Evolutionary conservation across 2,329 filamentous ascomycete genomes (phyloP).

Genomic region (Trichoderma arundinaceum): DNA sequence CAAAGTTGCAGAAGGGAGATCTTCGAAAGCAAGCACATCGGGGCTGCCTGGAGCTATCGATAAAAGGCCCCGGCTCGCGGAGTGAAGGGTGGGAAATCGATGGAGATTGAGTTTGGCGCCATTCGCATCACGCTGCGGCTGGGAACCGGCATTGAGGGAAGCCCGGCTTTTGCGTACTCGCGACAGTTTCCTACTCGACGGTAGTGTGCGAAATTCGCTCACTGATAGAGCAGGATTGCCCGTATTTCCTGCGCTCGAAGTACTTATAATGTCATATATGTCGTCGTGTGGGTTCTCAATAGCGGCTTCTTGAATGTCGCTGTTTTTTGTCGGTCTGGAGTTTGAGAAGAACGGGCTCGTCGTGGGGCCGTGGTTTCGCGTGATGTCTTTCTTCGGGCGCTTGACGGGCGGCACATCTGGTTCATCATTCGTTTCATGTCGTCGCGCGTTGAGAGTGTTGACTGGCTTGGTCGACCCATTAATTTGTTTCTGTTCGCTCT

Average conservation of each 20-base stretch:
- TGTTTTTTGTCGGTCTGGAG: not conserved
- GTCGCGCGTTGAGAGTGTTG: constrained; percentile 35
- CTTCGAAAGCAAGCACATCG: constrained; percentile 36
- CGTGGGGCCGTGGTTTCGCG: not conserved
- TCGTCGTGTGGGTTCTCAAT: constrained; percentile 21
- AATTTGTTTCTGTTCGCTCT: constrained; percentile 36
- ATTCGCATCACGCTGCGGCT: not conserved
- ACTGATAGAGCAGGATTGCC: not conserved
- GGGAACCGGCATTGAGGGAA: not conserved
- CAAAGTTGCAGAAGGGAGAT: constrained; percentile 33
- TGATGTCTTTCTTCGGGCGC: constrained; percentile 34
- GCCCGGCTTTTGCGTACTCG: constrained; percentile 29
- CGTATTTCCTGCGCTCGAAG: constrained; percentile 28
- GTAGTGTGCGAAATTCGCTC: constrained; percentile 37
- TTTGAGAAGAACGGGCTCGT: constrained; percentile 19
- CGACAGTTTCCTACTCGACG: not conserved
- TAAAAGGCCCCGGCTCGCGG: not conserved
- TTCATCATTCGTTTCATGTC: constrained; percentile 1
- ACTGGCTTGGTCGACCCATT: constrained; percentile 35
- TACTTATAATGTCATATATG: constrained; percentile 30
- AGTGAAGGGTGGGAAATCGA: not conserved
- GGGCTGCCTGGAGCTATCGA: constrained; percentile 35
- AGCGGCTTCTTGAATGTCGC: constrained; percentile 6
- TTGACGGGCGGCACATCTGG: constrained; percentile 35
- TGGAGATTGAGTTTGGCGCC: not conserved